A percentile compares a stretch with the other conserved stretches of the same genome.
Evolutionary conservation across 2,329 filamentous ascomycete species (phyloP).

Genomic region (Exophiala bonariae): DNA sequence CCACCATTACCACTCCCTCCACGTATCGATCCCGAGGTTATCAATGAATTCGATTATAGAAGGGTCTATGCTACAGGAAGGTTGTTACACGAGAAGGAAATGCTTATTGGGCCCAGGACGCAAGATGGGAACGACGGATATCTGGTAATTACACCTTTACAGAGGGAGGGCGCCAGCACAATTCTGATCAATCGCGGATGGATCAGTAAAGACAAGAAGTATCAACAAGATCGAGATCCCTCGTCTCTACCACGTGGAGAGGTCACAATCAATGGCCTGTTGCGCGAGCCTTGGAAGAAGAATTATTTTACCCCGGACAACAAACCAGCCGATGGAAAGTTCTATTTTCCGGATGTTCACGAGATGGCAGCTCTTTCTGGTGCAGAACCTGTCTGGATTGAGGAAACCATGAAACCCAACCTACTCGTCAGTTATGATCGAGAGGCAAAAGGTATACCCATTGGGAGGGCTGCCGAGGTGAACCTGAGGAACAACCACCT

Average conservation of each 20-base stretch:
- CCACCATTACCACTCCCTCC: conserved; percentile 83
- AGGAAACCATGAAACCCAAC: conserved; percentile 90
- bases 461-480: conserved; percentile 83
- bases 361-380: conserved; percentile 85
- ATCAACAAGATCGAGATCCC: conserved; percentile 60
- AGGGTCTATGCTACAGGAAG: conserved; percentile 73
- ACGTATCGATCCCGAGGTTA: conserved; percentile 74
- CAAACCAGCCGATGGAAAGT: conserved; percentile 76
- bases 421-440: conserved; percentile 74
- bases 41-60: conserved; percentile 89
- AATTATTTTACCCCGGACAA: conserved; percentile 97
- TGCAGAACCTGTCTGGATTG: conserved; percentile 89
- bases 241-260: conserved; percentile 68
- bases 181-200: conserved; percentile 89
- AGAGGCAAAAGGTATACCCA: conserved; percentile 78
- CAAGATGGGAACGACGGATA: conserved; percentile 87
- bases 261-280: conserved; percentile 77
- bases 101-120: conserved; percentile 90
- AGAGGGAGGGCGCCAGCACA: conserved; percentile 66
- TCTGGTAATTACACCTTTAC: conserved; percentile 87
- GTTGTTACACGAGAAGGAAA: conserved; percentile 87
- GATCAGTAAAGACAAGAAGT: conserved; percentile 75
- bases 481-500: conserved; percentile 95
- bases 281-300: conserved; percentile 91
- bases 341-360: conserved; percentile 90